A percentile compares a stretch with the other conserved stretches of the same genome.
Evolutionary conservation across 2,329 filamentous ascomycete species (phyloP).

Genomic region (Colletotrichum theobromicola): DNA sequence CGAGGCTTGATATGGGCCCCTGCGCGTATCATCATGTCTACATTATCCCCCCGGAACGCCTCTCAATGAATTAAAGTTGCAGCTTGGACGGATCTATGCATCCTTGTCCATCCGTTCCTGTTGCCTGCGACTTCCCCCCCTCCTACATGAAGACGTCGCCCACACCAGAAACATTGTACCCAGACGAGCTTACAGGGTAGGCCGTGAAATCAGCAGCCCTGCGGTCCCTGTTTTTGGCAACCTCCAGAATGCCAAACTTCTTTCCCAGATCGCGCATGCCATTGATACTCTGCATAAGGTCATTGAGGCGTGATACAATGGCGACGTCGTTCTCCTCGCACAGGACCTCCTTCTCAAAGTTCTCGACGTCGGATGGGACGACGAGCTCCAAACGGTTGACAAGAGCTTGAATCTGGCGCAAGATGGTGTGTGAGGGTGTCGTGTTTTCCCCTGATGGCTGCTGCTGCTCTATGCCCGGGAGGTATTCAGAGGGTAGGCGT

Average conservation of each 20-base stretch:
- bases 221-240: conserved; percentile 28
- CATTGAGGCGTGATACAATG: conserved; percentile 76
- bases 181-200: conserved; percentile 19
- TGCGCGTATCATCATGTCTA: conserved; percentile 15
- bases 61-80: conserved; percentile 2
- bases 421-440: conserved; percentile 70
- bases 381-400: conserved; percentile 84
- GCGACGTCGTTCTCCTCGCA: conserved; percentile 86
- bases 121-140: not conserved
- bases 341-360: conserved; percentile 73
- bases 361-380: conserved; percentile 69
- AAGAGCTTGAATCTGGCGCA: conserved; percentile 88
- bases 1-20: not conserved
- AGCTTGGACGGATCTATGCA: not conserved
- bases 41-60: not conserved
- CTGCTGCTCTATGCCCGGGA: conserved; percentile 48
- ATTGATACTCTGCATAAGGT: conserved; percentile 74
- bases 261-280: conserved; percentile 76
- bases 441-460: conserved; percentile 36
- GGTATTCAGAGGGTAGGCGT: conserved; percentile 70
- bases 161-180: conserved; percentile 24
- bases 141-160: conserved; percentile 29
- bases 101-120: not conserved
- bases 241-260: conserved; percentile 70
- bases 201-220: not conserved